These are phyloP conservation scores for Mortierella sp. DNA, from an alignment of 371 early-diverging fungal species.

Conservation along the genomic window DNA sequence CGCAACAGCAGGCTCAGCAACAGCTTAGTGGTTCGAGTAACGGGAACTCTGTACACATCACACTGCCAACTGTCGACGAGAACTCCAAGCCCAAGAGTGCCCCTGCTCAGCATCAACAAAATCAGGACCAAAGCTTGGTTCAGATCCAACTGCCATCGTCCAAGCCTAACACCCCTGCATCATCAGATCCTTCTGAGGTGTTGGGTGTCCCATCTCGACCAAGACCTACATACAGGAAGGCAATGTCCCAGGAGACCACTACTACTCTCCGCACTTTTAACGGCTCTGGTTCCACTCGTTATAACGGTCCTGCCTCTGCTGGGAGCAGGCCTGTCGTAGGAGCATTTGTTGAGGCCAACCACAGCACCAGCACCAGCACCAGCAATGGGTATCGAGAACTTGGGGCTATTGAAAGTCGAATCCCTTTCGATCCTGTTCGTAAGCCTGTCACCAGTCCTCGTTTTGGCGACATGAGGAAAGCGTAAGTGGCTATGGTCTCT, in stretches of 20 bases:
- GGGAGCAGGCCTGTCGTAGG: neutral
- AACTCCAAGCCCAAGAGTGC: neutral
- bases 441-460: conserved; percentile 27
- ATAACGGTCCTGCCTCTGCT: neutral
- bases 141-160: neutral
- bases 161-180: neutral
- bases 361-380: too few species aligned
- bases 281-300: neutral
- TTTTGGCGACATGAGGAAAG: conserved; percentile 45
- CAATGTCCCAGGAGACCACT: neutral
- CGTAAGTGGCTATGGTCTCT: conserved; percentile 28
- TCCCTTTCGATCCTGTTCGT: neutral
- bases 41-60: conserved; percentile 27
- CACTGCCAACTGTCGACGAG: conserved; percentile 29
- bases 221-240: neutral
- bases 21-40: neutral
- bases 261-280: too few species aligned
- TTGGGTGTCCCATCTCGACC: conserved; percentile 19
- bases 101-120: neutral
- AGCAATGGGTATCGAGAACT: neutral
- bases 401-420: neutral
- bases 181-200: neutral
- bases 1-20: neutral
- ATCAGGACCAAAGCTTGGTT: neutral
- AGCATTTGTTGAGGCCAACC: neutral